These are phyloP conservation scores for Phialophora macrospora DNA, from an alignment of 2,329 filamentous ascomycete species.

Conservation along the genomic window DNA sequence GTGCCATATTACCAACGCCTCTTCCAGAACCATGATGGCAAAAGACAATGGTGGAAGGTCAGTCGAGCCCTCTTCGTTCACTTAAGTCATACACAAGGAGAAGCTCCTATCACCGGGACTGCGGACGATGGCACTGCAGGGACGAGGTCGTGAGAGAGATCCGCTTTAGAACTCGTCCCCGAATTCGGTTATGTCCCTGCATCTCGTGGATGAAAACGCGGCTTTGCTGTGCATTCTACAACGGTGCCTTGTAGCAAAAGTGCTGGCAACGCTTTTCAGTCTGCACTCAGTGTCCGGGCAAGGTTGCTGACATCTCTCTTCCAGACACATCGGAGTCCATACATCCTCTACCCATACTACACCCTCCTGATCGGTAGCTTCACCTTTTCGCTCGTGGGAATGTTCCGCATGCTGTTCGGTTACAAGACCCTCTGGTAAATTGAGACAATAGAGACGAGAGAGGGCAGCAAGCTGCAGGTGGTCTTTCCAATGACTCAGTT, in stretches of 20 bases:
- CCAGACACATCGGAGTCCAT: constrained; percentile 61
- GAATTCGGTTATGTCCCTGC: background rate
- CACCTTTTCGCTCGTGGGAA: constrained; percentile 49
- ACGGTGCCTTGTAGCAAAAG: background rate
- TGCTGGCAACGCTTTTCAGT: background rate
- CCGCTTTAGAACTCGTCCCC: background rate
- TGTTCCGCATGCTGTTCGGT: constrained; percentile 55
- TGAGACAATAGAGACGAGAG: constrained; percentile 1
- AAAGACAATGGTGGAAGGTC: constrained; percentile 72
- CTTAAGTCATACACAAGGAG: background rate
- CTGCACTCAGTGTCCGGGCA: background rate
- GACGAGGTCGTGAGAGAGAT: background rate
- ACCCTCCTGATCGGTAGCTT: constrained; percentile 38
- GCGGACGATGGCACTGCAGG: background rate
- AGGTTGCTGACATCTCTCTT: constrained; percentile 15
- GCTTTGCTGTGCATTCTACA: background rate
- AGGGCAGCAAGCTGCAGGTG: background rate
- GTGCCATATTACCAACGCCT: constrained; percentile 70
- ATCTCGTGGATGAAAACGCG: no score
- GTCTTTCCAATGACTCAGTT: background rate
- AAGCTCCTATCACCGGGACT: background rate
- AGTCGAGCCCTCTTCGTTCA: constrained; percentile 43
- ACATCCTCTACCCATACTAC: constrained; percentile 67
- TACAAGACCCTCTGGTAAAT: constrained; percentile 65
- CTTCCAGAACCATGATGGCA: constrained; percentile 69